Conservation (phyloP, 2,329 filamentous ascomycete species). For the Aspergillus hortae region DNA sequence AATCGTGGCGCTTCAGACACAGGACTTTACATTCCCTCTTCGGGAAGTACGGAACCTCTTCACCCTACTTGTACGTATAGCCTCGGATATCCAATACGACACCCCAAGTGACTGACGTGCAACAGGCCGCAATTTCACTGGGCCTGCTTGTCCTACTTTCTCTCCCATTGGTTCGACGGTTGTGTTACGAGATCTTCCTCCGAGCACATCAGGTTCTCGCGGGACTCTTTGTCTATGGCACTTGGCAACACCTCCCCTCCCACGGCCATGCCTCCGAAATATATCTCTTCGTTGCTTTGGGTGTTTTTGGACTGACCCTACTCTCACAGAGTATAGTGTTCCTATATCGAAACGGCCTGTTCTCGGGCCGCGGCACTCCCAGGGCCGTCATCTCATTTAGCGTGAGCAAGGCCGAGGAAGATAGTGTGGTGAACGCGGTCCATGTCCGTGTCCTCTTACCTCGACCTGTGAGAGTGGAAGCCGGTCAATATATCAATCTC, state of each 20-base stretch:
- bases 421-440: conserved; percentile 6
- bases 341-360: conserved; percentile 18
- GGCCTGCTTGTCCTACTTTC: conserved; percentile 17
- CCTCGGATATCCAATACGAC: not conserved
- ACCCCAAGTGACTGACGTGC: conserved; percentile 7
- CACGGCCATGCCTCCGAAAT: conserved; percentile 8
- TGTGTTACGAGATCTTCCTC: conserved; percentile 25
- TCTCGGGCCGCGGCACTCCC: conserved; percentile 16
- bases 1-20: conserved; percentile 7
- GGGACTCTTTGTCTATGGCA: conserved; percentile 17
- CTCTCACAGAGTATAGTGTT: conserved; percentile 16
- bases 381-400: conserved; percentile 19
- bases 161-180: conserved; percentile 16
- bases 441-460: conserved; percentile 19
- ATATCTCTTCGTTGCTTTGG: conserved; percentile 18
- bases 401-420: conserved; percentile 6
- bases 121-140: conserved; percentile 14
- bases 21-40: conserved; percentile 11
- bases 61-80: conserved; percentile 14
- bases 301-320: conserved; percentile 15
- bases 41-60: conserved; percentile 12
- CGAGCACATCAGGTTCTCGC: conserved; percentile 19
- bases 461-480: conserved; percentile 17
- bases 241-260: conserved; percentile 19
- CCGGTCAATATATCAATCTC: conserved; percentile 28